phyloP scores from a whole-genome alignment of 2,329 filamentous ascomycete genomes.

The Colletotrichum sp. region DNA sequence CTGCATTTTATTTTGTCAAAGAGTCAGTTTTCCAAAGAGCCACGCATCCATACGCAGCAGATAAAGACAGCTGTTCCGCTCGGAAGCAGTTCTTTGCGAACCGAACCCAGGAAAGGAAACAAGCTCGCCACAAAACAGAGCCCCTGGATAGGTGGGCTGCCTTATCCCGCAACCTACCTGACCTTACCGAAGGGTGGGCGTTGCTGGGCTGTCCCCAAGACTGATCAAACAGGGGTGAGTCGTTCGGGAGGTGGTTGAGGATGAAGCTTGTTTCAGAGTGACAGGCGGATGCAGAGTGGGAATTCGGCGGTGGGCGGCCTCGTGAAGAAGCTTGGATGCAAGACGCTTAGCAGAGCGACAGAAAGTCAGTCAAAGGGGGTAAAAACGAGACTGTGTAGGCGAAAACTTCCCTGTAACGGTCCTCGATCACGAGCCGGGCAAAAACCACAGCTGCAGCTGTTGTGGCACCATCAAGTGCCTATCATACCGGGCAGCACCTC shows the following conservation, averaged over 20 bases:
- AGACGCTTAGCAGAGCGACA: not conserved
- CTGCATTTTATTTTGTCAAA: not conserved
- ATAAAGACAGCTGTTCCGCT: not conserved
- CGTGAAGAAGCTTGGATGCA: not conserved
- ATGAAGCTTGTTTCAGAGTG: slow-evolving; percentile 19
- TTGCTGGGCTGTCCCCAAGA: not conserved
- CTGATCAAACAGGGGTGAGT: not conserved
- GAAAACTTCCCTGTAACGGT: not conserved
- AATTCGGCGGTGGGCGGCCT: not conserved
- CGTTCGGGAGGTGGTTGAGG: not conserved
- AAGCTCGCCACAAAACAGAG: not conserved
- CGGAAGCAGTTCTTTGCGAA: not conserved
- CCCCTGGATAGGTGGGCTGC: not conserved
- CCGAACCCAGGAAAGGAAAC: not conserved
- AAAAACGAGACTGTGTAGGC: not conserved
- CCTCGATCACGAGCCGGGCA: not conserved
- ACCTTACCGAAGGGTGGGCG: not conserved
- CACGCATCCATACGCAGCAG: not conserved
- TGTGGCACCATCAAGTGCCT: not conserved
- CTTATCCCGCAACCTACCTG: not conserved
- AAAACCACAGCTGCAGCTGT: not conserved
- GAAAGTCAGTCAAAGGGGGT: not conserved
- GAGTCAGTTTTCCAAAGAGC: not conserved
- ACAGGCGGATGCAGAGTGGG: not conserved
- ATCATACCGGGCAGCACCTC: not conserved